Base-by-base conservation (phyloP, 2,329 filamentous ascomycete species). In the Stemphylium vesicarium region DNA sequence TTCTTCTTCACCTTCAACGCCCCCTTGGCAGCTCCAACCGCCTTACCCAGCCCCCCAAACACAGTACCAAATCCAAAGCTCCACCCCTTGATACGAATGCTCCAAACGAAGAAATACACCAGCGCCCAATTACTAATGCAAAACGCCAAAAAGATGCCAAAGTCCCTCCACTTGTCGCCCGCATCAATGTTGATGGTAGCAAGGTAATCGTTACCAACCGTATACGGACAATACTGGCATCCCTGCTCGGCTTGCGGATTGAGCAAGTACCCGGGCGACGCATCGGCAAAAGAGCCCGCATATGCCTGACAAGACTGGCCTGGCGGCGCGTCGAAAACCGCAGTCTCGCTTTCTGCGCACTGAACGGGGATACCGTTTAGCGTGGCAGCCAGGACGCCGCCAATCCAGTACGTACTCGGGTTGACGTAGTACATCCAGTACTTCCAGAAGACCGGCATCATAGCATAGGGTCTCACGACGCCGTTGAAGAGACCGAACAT, bases 51-150 rank as follows among this genome's bases (percentile, higher is more conserved):
- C 2, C 59, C 61, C 2, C 79, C 77, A 69, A 87, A 87, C 2
- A 89, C 22, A 38, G 75, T 77, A 0, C 84, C 84, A 53, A 91
- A 80, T 0, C 88, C 89, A 73, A 92, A 92, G 18, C 76, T 84
- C 88, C 88, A 92, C 7, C 87, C 84, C 60, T 82, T 82, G 50
- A 92, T 84, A 15, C 89, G 81, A 6, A 91, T 87, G 2, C 85
- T 88, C 75, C 88, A 92, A 52, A 92, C 86, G 69, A 92, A 91
- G 75, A 91, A 90, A 71, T 90, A 90, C 1, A 91, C 88, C 49
- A 92, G 73, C 36, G 82, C 77, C 86, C 86, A 91, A 68, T 91
- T 92, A 45, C 84, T 87, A 12, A 89, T 77, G 47, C 84, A 85
- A 70, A 91, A 92, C 1, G 84, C 85, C 8, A 90, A 63, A 77